Conservation (phyloP, 208 protist species). For the Wallacemonas sp. region DNA sequence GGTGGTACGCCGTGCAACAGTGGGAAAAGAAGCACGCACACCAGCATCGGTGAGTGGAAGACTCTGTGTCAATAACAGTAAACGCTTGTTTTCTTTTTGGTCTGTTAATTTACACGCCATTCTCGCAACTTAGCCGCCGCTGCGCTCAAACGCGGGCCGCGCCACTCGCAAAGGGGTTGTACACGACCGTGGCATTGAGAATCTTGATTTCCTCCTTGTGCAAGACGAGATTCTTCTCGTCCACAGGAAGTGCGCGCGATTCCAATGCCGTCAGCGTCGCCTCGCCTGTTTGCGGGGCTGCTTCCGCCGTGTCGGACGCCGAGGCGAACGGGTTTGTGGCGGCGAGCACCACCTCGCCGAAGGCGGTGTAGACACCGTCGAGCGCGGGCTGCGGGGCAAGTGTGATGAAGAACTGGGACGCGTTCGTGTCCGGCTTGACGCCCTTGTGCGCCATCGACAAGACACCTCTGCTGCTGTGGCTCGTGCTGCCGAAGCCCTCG, state of each 20-base stretch:
- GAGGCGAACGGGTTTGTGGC: slow-evolving; percentile 4
- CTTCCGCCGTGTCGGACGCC: neutral
- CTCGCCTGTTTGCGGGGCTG: slow-evolving; percentile 40
- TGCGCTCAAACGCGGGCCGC: slow-evolving; percentile 7
- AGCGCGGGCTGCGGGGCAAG: slow-evolving; percentile 56
- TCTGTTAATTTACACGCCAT: neutral
- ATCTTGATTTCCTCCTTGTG: slow-evolving; percentile 46
- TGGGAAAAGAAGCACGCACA: no score
- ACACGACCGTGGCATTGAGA: slow-evolving; percentile 55
- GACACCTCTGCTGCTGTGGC: slow-evolving; percentile 79
- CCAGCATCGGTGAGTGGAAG: no score
- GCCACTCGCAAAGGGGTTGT: slow-evolving; percentile 87
- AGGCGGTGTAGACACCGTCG: slow-evolving; percentile 94
- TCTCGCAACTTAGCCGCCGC: neutral
- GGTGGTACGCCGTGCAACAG: no score
- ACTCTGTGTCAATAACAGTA: neutral
- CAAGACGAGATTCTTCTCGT: slow-evolving; percentile 63
- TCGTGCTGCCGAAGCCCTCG: slow-evolving; percentile 93
- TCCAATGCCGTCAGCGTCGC: slow-evolving; percentile 59
- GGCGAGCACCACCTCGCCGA: slow-evolving; percentile 86
- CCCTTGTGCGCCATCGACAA: slow-evolving; percentile 96
- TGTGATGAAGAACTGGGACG: slow-evolving; percentile 91
- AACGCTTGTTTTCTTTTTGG: neutral
- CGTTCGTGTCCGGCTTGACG: slow-evolving; percentile 83
- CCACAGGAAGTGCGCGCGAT: slow-evolving; percentile 30